Conservation (phyloP, 1,139 yeast genomes). For the Protomyces lactucae-debilis region DNA sequence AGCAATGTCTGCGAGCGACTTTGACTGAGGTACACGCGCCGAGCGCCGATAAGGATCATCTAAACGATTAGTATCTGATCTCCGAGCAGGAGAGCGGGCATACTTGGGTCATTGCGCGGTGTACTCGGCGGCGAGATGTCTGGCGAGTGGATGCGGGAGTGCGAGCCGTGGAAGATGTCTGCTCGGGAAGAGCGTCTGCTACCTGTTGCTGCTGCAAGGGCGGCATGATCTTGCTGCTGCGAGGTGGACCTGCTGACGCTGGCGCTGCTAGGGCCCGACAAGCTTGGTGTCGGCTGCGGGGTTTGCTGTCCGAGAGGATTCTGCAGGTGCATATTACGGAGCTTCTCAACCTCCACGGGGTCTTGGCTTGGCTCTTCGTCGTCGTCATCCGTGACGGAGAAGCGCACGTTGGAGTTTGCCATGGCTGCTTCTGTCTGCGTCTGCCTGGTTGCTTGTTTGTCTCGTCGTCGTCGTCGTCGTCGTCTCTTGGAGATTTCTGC, state of each 20-base stretch:
- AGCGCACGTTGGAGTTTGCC: constrained; percentile 7
- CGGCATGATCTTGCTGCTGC: neutral
- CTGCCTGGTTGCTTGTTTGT: neutral
- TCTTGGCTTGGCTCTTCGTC: constrained; percentile 14
- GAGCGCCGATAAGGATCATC: constrained; percentile 41
- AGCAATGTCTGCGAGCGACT: constrained; percentile 38
- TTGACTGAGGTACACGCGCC: constrained; percentile 37
- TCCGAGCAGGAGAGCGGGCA: neutral
- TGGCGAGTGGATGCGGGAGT: constrained; percentile 21
- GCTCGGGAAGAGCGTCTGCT: constrained; percentile 14
- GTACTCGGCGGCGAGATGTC: constrained; percentile 23
- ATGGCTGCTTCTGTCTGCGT: neutral
- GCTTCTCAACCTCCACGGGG: constrained; percentile 13
- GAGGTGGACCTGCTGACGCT: neutral
- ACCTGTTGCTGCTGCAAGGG: neutral
- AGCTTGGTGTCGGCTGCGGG: neutral
- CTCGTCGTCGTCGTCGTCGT: too few species aligned
- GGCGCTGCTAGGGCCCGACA: constrained; percentile 5
- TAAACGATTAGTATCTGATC: neutral
- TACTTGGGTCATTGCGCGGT: constrained; percentile 22
- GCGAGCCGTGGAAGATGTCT: constrained; percentile 10
- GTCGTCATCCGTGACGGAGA: constrained; percentile 15
- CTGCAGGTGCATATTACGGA: neutral
- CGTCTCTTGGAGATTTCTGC: too few species aligned
- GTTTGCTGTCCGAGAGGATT: neutral